Conservation (phyloP, 202 grass and related monocot genomes). For the Musa balbisiana region DNA sequence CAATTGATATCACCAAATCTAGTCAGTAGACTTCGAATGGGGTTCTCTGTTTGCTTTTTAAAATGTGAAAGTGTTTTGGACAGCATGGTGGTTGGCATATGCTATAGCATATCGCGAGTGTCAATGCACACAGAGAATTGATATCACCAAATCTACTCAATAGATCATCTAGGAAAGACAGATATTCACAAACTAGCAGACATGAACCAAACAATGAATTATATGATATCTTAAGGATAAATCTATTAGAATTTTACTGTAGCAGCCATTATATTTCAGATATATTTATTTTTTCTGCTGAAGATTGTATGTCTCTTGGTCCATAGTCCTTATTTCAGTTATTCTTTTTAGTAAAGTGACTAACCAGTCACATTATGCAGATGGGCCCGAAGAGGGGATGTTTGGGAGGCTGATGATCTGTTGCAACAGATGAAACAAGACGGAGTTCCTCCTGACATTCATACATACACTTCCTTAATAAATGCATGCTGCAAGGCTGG, state of each 20-base stretch:
- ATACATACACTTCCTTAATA: slow-evolving; percentile 95
- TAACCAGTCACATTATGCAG: slow-evolving; percentile 35
- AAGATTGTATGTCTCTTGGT: neutral
- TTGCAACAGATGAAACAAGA: slow-evolving; percentile 98
- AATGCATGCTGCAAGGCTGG: slow-evolving; percentile 89
- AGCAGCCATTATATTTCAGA: neutral
- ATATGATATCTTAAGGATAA: neutral
- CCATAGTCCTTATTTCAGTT: neutral
- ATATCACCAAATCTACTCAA: neutral
- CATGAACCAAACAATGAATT: neutral
- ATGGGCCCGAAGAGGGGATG: slow-evolving; percentile 95
- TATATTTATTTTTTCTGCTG: neutral
- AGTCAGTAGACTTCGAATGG: neutral
- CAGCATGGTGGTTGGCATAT: too few relatives aligned
- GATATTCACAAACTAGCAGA: neutral
- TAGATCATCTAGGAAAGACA: neutral
- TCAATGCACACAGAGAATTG: too few relatives aligned
- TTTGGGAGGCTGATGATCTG: slow-evolving; percentile 92
- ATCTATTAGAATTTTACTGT: neutral
- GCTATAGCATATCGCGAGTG: too few relatives aligned
- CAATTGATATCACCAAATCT: too few relatives aligned
- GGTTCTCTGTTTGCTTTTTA: too few relatives aligned
- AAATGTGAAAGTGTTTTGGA: too few relatives aligned
- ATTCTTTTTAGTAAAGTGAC: slow-evolving; percentile 10
- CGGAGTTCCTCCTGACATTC: slow-evolving; percentile 77